Evolutionary conservation across 2,329 filamentous ascomycete genomes (phyloP), one percentile per base, ranked within the genome.

Genomic region (Scedosporium aurantiacum): DNA sequence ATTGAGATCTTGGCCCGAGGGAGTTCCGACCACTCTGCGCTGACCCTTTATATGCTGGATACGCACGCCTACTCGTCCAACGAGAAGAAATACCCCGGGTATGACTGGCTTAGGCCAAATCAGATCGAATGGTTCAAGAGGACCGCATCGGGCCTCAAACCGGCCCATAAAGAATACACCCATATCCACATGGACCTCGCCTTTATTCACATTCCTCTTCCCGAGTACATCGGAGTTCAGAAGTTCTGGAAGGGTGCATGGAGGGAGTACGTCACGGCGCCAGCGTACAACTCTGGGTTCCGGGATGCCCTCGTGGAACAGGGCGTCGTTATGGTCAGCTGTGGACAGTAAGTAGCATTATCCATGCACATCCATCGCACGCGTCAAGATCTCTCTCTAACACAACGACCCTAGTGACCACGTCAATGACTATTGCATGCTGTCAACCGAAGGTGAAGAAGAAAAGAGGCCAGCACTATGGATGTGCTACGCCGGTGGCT

Each of bases 401-500:
- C 58, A 18, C n/a, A 23, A 28, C n/a, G n/a, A 28, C 23, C 40
- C 12, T 55, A 89, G 87, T 71, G 94, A 99, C 70, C 94, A 99
- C 70, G 93, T 89, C 66, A 99, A 99, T 71, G 94, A 99, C 70
- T 97, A 97, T 73, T 99, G 94, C 73, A 86, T 89, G 65, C 80
- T 97, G 7, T 85, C 82, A 1, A 73, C 70, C 18, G 60, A 71
- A 43, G 70, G 70, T 23, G 70, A 77, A 3, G 58, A 41, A 5
- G 73, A 78, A 23, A 74, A 78, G n/a, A 80, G 80, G 57, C 86
- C 88, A 0, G 82, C 87, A 32, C 76, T 97, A 2, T 99, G 94
- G 94, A 96, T 99, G 92, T 99, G 94, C 78, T 97, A 97, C 73
- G 93, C 87, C 7, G 94, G 94, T 37, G 94, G 89, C 27, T 84